phyloP scores from a whole-genome alignment of 1,284 basidiomycete species.

The Marasmius fiardii region DNA sequence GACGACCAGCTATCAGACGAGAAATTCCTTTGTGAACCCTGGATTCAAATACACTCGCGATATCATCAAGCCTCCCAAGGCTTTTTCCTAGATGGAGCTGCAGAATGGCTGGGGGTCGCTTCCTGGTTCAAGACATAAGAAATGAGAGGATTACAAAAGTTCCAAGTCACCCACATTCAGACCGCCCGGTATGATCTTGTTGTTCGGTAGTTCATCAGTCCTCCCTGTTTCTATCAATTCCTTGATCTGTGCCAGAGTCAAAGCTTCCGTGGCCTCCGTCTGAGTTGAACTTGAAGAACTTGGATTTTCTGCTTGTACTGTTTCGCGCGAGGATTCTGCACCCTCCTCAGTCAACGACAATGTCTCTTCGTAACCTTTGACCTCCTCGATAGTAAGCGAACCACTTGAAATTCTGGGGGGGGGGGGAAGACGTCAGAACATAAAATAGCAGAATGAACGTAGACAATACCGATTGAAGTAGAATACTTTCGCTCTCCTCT shows the following conservation, averaged over 20 bases:
- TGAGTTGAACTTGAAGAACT: neutral
- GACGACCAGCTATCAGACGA: too few relatives aligned
- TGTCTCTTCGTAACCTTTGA: slow-evolving; percentile 26
- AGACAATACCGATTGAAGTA: slow-evolving; percentile 67
- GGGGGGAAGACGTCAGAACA: too few relatives aligned
- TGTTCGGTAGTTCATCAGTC: slow-evolving; percentile 73
- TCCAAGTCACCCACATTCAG: slow-evolving; percentile 48
- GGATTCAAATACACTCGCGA: neutral
- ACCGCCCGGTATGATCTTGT: slow-evolving; percentile 60
- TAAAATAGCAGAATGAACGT: slow-evolving; percentile 3
- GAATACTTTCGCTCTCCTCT: slow-evolving; percentile 57
- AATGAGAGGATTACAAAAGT: slow-evolving; percentile 5
- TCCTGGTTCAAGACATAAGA: slow-evolving; percentile 31
- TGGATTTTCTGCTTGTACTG: neutral
- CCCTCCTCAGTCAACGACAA: neutral
- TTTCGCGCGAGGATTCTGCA: neutral
- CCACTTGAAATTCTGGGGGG: slow-evolving; percentile 35
- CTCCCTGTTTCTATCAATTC: slow-evolving; percentile 66
- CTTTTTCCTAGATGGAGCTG: slow-evolving; percentile 7
- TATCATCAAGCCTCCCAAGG: slow-evolving; percentile 10
- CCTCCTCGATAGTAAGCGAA: slow-evolving; percentile 37
- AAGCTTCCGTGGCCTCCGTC: slow-evolving; percentile 34
- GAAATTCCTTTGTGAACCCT: neutral
- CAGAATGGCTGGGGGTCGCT: slow-evolving; percentile 30
- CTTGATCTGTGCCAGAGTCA: slow-evolving; percentile 67